Evolutionary conservation across 352 stramenopile genomes (phyloP).

Genomic region (Aphanomyces euteiches): DNA sequence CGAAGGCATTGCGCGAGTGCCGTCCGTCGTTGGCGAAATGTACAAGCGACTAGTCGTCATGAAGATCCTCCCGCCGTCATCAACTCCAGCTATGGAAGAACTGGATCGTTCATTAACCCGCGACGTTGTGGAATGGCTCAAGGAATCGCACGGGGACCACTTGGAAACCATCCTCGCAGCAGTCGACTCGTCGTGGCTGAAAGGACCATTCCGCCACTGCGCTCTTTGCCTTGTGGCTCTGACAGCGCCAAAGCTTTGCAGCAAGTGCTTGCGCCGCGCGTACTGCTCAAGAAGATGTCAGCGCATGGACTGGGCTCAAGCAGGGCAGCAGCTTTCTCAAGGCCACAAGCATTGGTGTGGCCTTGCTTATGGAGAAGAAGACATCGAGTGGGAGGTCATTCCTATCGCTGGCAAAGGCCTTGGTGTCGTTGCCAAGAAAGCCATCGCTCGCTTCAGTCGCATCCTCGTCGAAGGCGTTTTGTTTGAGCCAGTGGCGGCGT

Average conservation of each 20-base stretch:
- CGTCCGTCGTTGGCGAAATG: not conserved
- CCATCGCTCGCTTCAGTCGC: not conserved
- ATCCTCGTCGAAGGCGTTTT: not conserved
- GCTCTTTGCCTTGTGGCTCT: not conserved
- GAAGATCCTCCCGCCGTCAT: not conserved
- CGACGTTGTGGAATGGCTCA: not conserved
- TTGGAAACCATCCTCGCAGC: not conserved
- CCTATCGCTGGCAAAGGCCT: not conserved
- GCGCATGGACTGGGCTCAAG: not conserved
- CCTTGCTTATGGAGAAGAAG: not conserved
- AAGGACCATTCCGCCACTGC: not conserved
- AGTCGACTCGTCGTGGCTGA: not conserved
- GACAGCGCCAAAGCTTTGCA: not conserved
- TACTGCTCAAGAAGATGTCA: not conserved
- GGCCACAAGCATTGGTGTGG: conserved; percentile 1
- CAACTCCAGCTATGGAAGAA: not conserved
- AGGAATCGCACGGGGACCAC: not conserved
- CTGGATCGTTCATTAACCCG: not conserved
- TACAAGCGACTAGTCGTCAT: not conserved
- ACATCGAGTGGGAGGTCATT: not conserved
- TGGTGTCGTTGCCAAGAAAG: not conserved
- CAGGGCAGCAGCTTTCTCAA: not conserved
- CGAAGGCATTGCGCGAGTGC: not conserved
- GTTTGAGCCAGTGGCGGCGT: not conserved
- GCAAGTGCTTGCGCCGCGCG: not conserved